Conservation (phyloP, 2,329 filamentous ascomycete species). For the Curvularia sp. region DNA sequence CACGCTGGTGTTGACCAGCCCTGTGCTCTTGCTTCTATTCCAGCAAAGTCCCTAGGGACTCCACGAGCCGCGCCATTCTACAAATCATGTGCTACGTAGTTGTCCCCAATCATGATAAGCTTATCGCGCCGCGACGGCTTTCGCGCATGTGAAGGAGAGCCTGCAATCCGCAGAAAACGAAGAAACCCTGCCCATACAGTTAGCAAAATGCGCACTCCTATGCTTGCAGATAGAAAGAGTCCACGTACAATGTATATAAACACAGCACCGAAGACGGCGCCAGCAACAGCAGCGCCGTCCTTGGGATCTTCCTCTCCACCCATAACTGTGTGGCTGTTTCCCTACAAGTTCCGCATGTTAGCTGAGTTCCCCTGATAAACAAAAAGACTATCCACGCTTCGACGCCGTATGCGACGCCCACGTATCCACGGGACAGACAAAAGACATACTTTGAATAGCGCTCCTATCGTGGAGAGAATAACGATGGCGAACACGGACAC, state of each 20-base stretch:
- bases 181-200: slow-evolving; percentile 67
- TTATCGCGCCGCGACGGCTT: slow-evolving; percentile 82
- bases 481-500: slow-evolving; percentile 67
- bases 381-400: neutral
- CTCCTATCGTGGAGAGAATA: slow-evolving; percentile 69
- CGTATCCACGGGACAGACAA: neutral
- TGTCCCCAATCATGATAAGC: slow-evolving; percentile 61
- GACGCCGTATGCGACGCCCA: neutral
- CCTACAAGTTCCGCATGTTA: slow-evolving; percentile 46
- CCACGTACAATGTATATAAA: slow-evolving; percentile 84
- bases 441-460: slow-evolving; percentile 72
- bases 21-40: neutral
- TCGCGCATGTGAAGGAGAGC: slow-evolving; percentile 85
- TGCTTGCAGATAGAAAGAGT: neutral
- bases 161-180: slow-evolving; percentile 90
- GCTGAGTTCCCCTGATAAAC: slow-evolving; percentile 11
- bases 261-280: slow-evolving; percentile 86
- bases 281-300: slow-evolving; percentile 78
- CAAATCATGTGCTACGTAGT: neutral
- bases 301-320: slow-evolving; percentile 73
- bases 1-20: neutral
- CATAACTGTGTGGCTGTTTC: slow-evolving; percentile 81
- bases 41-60: neutral
- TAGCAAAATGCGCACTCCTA: neutral
- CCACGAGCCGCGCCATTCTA: neutral